These are phyloP conservation scores for Apiospora sp. DNA, from an alignment of 2,329 filamentous ascomycete species.

Conservation along the genomic window DNA sequence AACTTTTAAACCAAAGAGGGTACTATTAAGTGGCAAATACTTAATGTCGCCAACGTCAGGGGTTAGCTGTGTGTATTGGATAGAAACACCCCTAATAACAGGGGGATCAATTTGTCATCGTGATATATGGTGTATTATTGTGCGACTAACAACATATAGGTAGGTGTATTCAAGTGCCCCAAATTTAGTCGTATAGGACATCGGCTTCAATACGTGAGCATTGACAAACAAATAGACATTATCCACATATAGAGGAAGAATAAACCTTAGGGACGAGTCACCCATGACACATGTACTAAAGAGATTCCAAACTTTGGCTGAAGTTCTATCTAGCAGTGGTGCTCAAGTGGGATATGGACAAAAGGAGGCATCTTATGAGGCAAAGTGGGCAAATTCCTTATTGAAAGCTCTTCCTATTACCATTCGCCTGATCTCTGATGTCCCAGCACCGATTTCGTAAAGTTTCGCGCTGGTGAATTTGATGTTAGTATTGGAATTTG, in stretches of 20 bases:
- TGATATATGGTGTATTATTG: background rate
- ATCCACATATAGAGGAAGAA: background rate
- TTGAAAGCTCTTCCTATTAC: slow-evolving; percentile 94
- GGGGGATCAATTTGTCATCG: background rate
- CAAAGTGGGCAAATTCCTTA: slow-evolving; percentile 71
- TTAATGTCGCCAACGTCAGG: background rate
- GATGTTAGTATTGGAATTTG: slow-evolving; percentile 37
- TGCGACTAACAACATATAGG: no score
- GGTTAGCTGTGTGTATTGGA: background rate
- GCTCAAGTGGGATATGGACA: background rate
- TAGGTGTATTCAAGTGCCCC: no score
- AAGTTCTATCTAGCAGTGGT: background rate
- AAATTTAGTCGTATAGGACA: no score
- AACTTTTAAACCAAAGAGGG: background rate
- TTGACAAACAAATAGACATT: background rate
- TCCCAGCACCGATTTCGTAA: slow-evolving; percentile 97
- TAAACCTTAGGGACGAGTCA: background rate
- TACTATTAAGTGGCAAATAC: no score
- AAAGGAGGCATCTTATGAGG: slow-evolving; percentile 29
- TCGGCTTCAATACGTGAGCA: background rate
- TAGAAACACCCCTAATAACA: background rate
- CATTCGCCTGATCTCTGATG: slow-evolving; percentile 91
- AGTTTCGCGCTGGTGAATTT: slow-evolving; percentile 63
- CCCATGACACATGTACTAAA: background rate
- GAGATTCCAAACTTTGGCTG: background rate